Conservation (phyloP, 306 rosid species). For the Quillaja saponaria region DNA sequence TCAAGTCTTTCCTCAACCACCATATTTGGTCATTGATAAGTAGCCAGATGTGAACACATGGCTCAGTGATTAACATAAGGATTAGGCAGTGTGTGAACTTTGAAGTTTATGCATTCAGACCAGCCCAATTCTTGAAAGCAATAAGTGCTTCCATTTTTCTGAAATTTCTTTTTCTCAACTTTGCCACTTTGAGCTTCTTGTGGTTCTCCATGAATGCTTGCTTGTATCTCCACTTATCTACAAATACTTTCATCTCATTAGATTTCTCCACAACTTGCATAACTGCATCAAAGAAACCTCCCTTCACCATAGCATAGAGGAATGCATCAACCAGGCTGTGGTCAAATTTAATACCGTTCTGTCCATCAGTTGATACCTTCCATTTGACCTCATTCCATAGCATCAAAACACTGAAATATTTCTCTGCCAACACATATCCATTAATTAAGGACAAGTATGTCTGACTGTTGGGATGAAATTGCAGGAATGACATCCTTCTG, state of each 20-base stretch:
- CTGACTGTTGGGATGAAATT: constrained; percentile 82
- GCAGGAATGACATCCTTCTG: constrained; percentile 88
- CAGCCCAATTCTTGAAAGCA: constrained; percentile 98
- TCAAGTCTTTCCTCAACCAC: constrained; percentile 22
- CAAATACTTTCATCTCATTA: constrained; percentile 79
- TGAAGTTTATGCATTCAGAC: constrained; percentile 62
- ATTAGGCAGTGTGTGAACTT: constrained; percentile 7
- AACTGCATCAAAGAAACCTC: constrained; percentile 93
- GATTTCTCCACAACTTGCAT: constrained; percentile 96
- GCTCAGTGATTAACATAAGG: constrained; percentile 10
- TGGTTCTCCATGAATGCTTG: constrained; percentile 97
- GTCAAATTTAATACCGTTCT: constrained; percentile 66
- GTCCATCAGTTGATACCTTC: constrained; percentile 57
- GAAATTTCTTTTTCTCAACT: constrained; percentile 67
- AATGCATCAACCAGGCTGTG: constrained; percentile 81
- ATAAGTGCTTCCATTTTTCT: constrained; percentile 82
- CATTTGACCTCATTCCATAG: constrained; percentile 90
- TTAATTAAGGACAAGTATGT: constrained; percentile 81
- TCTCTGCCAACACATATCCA: constrained; percentile 76
- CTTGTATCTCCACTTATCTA: constrained; percentile 96
- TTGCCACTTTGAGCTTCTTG: constrained; percentile 80
- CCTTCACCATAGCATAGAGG: constrained; percentile 86
- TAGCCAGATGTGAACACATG: constrained; percentile 17
- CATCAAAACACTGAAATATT: constrained; percentile 80
- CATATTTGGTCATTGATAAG: constrained; percentile 19